Evolutionary conservation across 331 rosid genomes (phyloP).

Genomic region (Prunus yedoensis): DNA sequence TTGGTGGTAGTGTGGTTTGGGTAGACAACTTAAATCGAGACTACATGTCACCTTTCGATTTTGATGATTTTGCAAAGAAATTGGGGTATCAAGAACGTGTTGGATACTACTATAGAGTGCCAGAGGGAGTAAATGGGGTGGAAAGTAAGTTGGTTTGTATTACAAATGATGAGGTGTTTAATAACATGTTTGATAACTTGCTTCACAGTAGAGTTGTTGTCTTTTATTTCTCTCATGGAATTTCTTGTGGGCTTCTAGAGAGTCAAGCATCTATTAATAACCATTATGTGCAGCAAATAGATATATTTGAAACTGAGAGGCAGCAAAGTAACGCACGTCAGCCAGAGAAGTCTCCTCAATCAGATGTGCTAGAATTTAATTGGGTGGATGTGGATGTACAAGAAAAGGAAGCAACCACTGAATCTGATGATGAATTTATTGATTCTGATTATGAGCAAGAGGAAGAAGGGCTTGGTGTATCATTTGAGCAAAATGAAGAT

Average conservation of each 20-base stretch:
- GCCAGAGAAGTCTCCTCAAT: too few species aligned
- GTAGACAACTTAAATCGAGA: background rate
- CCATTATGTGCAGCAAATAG: too few species aligned
- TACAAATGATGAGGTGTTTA: background rate
- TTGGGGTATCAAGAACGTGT: background rate
- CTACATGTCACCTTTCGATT: background rate
- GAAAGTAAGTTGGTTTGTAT: background rate
- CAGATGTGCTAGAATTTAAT: too few species aligned
- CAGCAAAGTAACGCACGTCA: too few species aligned
- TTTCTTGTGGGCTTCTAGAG: too few species aligned
- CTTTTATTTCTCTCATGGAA: too few species aligned
- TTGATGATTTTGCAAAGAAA: too few species aligned
- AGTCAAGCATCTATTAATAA: background rate
- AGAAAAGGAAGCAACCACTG: background rate
- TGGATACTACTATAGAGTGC: background rate
- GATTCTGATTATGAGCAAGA: background rate
- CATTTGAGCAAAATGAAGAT: too few species aligned
- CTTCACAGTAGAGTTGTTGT: background rate
- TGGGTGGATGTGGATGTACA: too few species aligned
- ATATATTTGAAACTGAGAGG: too few species aligned
- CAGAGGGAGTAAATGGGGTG: background rate
- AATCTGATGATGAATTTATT: background rate
- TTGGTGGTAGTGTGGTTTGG: background rate
- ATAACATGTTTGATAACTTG: background rate
- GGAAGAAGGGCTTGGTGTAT: background rate